Conservation (phyloP, 306 rosid genomes). For the Begonia peltatifolia region DNA sequence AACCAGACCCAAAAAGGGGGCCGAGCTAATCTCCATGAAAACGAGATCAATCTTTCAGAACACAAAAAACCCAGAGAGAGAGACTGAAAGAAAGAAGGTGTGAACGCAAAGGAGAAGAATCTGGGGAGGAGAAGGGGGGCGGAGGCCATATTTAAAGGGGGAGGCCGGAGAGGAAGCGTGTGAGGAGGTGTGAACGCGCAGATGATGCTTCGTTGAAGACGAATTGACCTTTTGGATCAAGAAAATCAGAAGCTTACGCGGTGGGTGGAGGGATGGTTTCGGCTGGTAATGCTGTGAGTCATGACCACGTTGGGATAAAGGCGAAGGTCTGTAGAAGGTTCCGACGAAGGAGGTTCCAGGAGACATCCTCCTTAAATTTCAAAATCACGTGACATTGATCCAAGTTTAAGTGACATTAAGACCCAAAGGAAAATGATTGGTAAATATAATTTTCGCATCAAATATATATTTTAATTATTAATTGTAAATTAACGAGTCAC, state of each 20-base stretch:
- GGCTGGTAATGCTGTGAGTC: no score
- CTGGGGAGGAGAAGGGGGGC: neutral
- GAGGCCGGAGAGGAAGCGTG: neutral
- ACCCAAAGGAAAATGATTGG: no score
- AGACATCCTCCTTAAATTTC: no score
- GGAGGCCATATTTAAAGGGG: neutral
- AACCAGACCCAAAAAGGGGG: neutral
- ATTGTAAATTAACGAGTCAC: no score
- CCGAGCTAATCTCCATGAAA: constrained; percentile 2
- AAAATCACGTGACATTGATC: no score
- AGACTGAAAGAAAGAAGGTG: neutral
- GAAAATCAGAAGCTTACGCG: neutral
- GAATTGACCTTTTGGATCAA: neutral
- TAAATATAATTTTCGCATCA: no score
- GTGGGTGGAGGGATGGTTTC: neutral
- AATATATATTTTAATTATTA: no score
- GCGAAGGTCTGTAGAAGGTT: no score
- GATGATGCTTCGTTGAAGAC: neutral
- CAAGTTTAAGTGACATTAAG: no score
- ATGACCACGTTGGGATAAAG: no score
- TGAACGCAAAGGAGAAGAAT: neutral
- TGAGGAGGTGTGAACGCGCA: neutral
- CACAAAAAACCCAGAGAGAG: no score
- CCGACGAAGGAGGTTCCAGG: no score
- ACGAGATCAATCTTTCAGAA: neutral